Base-by-base conservation (phyloP, 495 filamentous ascomycete species). In the Hyaloscypha hepaticicola region DNA sequence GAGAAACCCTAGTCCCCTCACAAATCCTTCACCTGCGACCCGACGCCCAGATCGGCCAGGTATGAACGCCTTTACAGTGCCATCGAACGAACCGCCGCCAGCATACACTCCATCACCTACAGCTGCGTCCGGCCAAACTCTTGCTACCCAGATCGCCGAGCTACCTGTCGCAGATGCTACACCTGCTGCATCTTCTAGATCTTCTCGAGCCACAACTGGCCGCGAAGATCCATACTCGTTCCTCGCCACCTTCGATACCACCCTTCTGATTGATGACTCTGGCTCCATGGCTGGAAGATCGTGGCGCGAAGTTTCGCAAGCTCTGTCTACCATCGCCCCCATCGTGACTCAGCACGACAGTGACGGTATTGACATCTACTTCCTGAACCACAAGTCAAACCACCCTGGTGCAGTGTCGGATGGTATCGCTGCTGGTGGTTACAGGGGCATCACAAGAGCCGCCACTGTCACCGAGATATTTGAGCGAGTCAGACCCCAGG, bases 341-440 rank as follows among this genome's bases (percentile, higher is more conserved):
- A 89, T 98, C 72, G 96, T 93, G 77, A 90, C 91, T 0, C 75
- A 81, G 45, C 87, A 92, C 78, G 93, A 97, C 75, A 68, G 76
- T 12, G 92, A 97, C 75, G 95, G 95, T n/a, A 89, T 99, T 66
- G 95, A 98, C 75, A 82, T 99, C 69, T 89, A 90, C 80, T 99
- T 99, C 77, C 82, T 99, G 34, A 98, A 99, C 80, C 69, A 79
- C 71, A 74, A 74, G 62, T 75, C 72, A 14, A 2, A 33, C 9
- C 53, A 71, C 45, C 31, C 56, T 7, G 67, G 66, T 1, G 65
- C 66, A 22, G 59, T 66, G 3, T 27, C 58, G 0, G 67, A 68
- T 29, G 78, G 78, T n/a, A 69, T 72, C n/a, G 74, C 72, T 6
- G 70, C 68, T 4, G 70, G 75, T 16, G 80, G 74, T 5, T 91